Percentiles rank a stretch among this genome's conserved stretches.
phyloP scores from a whole-genome alignment of 2,329 filamentous ascomycete genomes.

The Periconia sp. region DNA sequence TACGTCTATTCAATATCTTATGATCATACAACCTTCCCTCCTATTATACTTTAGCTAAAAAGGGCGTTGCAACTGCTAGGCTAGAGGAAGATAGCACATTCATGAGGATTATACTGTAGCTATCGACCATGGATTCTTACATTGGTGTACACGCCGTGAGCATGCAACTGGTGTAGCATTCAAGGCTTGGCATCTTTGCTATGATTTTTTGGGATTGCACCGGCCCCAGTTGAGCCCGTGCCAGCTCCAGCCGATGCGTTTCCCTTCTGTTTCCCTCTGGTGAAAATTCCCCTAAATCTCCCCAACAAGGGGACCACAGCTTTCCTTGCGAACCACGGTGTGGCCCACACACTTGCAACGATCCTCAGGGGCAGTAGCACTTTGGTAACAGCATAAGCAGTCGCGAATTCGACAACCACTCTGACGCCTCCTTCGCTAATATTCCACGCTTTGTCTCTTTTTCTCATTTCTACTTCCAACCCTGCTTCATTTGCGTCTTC shows the following conservation, averaged over 20 bases:
- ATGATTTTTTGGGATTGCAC: conserved; percentile 27
- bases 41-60: no score
- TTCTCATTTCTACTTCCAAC: conserved; percentile 33
- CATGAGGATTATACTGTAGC: no score
- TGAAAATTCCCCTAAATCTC: conserved; percentile 43
- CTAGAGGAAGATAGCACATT: no score
- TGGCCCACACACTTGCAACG: conserved; percentile 78
- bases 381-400: conserved; percentile 91
- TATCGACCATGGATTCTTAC: no score
- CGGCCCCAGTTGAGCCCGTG: conserved; percentile 37
- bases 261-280: conserved; percentile 24
- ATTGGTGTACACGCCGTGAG: neutral
- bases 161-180: neutral
- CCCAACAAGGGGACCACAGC: conserved; percentile 31
- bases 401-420: conserved; percentile 70
- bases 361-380: conserved; percentile 77
- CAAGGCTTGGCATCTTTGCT: conserved; percentile 10
- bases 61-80: no score
- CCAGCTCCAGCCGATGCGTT: conserved; percentile 29
- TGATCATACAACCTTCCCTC: no score
- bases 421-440: conserved; percentile 52
- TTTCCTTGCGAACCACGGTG: conserved; percentile 79
- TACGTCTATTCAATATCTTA: no score
- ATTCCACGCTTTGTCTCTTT: conserved; percentile 41
- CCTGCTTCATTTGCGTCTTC: conserved; percentile 51